Percentiles rank a stretch among this genome's conserved stretches.
phyloP scores from a whole-genome alignment of 148 eudicot genomes.

The Camellia lanceoleosa region DNA sequence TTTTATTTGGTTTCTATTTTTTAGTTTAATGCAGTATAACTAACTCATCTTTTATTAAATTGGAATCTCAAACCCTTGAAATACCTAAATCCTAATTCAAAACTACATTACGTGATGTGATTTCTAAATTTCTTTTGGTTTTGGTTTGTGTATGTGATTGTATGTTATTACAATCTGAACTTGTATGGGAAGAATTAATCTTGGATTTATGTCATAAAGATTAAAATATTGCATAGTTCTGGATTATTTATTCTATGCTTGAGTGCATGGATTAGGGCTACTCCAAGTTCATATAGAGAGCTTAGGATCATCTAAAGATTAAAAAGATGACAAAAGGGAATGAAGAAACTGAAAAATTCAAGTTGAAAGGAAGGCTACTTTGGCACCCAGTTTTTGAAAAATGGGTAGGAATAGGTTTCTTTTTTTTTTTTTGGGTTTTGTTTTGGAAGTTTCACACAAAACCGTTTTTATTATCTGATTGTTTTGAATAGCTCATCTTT shows the following conservation, averaged over 20 bases:
- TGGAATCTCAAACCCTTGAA: neutral
- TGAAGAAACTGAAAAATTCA: too few relatives aligned
- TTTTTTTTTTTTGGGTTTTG: too few relatives aligned
- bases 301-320: neutral
- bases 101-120: neutral
- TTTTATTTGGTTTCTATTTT: slow-evolving; percentile 2
- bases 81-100: neutral
- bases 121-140: neutral
- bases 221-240: neutral
- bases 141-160: neutral
- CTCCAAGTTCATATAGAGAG: too few relatives aligned
- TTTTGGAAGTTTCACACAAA: neutral
- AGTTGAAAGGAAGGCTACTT: neutral
- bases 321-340: neutral
- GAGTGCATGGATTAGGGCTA: too few relatives aligned
- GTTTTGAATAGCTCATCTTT: neutral
- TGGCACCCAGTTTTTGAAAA: neutral
- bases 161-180: neutral
- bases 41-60: neutral
- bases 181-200: neutral
- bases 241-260: neutral
- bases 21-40: neutral
- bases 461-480: neutral
- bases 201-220: neutral
- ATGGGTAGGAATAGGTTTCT: neutral